Evolutionary conservation across 1,139 yeast species (phyloP).

Genomic region (Magnusiomyces tetraspermus): DNA sequence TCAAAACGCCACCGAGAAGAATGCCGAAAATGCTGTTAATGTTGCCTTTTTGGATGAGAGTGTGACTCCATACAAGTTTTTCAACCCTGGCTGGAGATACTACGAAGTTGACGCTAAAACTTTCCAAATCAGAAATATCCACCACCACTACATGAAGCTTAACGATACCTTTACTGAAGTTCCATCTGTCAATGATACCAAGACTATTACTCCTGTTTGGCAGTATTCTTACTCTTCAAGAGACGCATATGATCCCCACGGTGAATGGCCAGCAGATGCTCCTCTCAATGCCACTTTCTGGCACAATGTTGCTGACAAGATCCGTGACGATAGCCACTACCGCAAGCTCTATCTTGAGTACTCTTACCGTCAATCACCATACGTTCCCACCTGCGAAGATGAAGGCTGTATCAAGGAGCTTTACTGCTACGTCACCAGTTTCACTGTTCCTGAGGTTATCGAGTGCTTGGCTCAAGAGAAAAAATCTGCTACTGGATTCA

Average conservation of each 20-base stretch:
- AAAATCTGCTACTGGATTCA: background rate
- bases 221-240: slow-evolving; percentile 21
- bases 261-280: slow-evolving; percentile 18
- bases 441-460: slow-evolving; percentile 14
- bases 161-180: slow-evolving; percentile 36
- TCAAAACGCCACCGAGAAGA: slow-evolving; percentile 31
- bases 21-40: slow-evolving; percentile 40
- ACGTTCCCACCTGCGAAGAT: slow-evolving; percentile 4
- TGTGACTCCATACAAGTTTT: slow-evolving; percentile 41
- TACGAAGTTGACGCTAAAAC: slow-evolving; percentile 57
- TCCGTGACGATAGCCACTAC: slow-evolving; percentile 1
- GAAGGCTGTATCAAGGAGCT: slow-evolving; percentile 6
- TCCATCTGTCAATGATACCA: slow-evolving; percentile 6
- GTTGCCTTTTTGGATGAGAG: slow-evolving; percentile 52
- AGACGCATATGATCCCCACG: slow-evolving; percentile 16
- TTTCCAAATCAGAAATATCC: slow-evolving; percentile 51
- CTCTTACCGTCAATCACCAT: slow-evolving; percentile 9
- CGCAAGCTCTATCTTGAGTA: slow-evolving; percentile 5
- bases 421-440: slow-evolving; percentile 14
- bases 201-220: slow-evolving; percentile 15
- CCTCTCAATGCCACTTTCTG: slow-evolving; percentile 23
- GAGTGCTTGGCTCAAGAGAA: slow-evolving; percentile 7
- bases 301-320: slow-evolving; percentile 19
- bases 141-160: slow-evolving; percentile 39
- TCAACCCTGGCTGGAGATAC: slow-evolving; percentile 64